Percentiles rank a stretch among this genome's conserved stretches.
Conservation (phyloP, 1,139 yeast genomes). For the Blastobotrys persicus region DNA sequence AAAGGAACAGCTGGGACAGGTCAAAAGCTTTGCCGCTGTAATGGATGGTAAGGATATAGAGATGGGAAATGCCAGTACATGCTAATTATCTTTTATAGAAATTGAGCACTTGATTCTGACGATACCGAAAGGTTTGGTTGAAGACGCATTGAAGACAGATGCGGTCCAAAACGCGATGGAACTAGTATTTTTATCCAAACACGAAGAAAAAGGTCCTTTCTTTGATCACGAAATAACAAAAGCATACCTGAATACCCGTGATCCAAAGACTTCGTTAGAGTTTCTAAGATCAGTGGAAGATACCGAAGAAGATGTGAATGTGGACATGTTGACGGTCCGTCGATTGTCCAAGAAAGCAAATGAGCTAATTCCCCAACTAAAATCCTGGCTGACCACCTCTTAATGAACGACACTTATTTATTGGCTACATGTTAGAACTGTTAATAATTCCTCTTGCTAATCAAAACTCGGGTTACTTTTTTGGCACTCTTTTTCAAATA, state of each 20-base stretch:
- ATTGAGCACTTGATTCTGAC: slow-evolving; percentile 22
- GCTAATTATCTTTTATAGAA: slow-evolving; percentile 8
- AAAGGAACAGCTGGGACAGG: slow-evolving; percentile 22
- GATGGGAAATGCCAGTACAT: background rate
- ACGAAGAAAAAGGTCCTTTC: slow-evolving; percentile 22
- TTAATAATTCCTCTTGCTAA: background rate
- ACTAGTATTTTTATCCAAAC: slow-evolving; percentile 26
- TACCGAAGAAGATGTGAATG: slow-evolving; percentile 11
- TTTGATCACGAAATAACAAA: slow-evolving; percentile 21
- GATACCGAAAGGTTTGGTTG: slow-evolving; percentile 19
- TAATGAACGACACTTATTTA: slow-evolving; percentile 5
- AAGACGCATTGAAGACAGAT: slow-evolving; percentile 12
- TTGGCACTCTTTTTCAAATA: too few relatives aligned
- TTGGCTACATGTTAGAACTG: slow-evolving; percentile 15
- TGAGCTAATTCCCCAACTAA: slow-evolving; percentile 12
- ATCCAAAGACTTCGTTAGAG: slow-evolving; percentile 14
- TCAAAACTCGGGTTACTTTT: too few relatives aligned
- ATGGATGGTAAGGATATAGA: background rate
- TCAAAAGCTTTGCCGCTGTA: slow-evolving; percentile 21
- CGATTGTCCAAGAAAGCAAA: slow-evolving; percentile 13
- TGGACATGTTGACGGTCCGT: slow-evolving; percentile 16
- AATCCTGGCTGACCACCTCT: background rate
- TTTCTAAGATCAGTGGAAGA: slow-evolving; percentile 11
- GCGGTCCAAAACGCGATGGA: slow-evolving; percentile 23
- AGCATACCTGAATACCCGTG: slow-evolving; percentile 17